A percentile compares a stretch with the other conserved stretches of the same genome.
phyloP scores from a whole-genome alignment of 2,329 filamentous ascomycete species.

The Mycosphaerella sp. region DNA sequence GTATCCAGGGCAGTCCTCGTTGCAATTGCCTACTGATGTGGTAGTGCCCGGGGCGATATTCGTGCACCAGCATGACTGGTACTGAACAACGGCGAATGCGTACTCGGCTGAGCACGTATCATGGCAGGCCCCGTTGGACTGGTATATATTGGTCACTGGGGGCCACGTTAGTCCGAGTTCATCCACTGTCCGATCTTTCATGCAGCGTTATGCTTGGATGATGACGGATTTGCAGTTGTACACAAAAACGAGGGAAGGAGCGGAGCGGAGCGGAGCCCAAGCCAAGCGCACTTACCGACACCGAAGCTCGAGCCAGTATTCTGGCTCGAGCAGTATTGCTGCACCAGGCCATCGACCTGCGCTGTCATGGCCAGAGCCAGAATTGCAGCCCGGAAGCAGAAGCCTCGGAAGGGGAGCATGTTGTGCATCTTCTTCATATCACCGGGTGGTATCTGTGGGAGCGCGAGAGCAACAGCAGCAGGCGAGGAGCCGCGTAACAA shows the following conservation, averaged over 20 bases:
- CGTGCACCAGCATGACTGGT: slow-evolving; percentile 65
- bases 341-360: slow-evolving; percentile 24
- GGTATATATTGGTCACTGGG: slow-evolving; percentile 37
- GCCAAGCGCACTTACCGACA: slow-evolving; percentile 26
- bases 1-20: slow-evolving; percentile 60
- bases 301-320: slow-evolving; percentile 37
- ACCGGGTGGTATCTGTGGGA: not conserved
- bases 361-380: slow-evolving; percentile 9
- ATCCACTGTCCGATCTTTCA: slow-evolving; percentile 5
- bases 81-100: slow-evolving; percentile 64
- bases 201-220: not conserved
- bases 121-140: slow-evolving; percentile 64
- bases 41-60: slow-evolving; percentile 54
- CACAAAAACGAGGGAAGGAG: no score
- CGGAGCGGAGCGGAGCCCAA: not conserved
- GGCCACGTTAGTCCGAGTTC: slow-evolving; percentile 14
- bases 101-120: slow-evolving; percentile 52
- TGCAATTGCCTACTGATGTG: slow-evolving; percentile 45
- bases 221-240: no score
- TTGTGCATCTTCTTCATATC: slow-evolving; percentile 22
- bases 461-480: not conserved
- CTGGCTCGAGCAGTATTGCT: slow-evolving; percentile 41
- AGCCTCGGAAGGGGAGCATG: slow-evolving; percentile 27
- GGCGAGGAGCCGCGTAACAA: slow-evolving; percentile 8
- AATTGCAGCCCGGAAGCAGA: slow-evolving; percentile 14